phyloP scores from a whole-genome alignment of 2,329 filamentous ascomycete species.

The Ophiostoma quercus region DNA sequence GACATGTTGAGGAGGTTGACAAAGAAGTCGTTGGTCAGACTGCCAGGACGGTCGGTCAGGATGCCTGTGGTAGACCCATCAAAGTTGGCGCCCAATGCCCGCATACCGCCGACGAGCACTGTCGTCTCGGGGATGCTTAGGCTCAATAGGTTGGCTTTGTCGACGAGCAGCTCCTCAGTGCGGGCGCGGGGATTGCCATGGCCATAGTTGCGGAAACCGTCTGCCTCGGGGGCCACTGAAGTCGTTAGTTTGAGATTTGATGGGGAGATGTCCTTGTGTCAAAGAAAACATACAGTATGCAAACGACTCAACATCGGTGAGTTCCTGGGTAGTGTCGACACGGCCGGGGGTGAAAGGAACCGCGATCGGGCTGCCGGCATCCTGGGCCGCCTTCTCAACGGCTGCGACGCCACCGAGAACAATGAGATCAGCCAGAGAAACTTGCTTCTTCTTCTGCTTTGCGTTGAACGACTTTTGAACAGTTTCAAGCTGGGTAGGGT shows the following conservation, averaged over 20 bases:
- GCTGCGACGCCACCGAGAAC: conserved; percentile 67
- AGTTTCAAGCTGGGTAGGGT: conserved; percentile 45
- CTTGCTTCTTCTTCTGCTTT: conserved; percentile 52
- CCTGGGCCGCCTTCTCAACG: conserved; percentile 59
- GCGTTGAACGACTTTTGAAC: conserved; percentile 63
- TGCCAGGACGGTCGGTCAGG: conserved; percentile 61
- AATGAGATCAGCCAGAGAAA: conserved; percentile 74
- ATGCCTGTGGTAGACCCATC: conserved; percentile 64
- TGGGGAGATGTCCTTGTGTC: too few species aligned
- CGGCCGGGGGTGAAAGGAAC: conserved; percentile 72
- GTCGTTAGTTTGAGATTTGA: background rate
- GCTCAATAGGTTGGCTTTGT: conserved; percentile 65
- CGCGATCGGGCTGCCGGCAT: conserved; percentile 35
- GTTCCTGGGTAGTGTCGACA: conserved; percentile 63
- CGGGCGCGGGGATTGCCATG: conserved; percentile 54
- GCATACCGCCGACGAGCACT: conserved; percentile 66
- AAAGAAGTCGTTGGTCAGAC: conserved; percentile 76
- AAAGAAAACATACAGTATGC: conserved; percentile 38
- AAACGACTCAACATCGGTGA: conserved; percentile 64
- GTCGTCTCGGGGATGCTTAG: conserved; percentile 67
- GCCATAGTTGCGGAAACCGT: conserved; percentile 78
- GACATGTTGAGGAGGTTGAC: conserved; percentile 67
- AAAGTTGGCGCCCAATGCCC: conserved; percentile 63
- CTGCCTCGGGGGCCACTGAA: conserved; percentile 57
- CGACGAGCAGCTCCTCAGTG: conserved; percentile 65